Conservation (phyloP, 306 rosid species). For the Crataegus laevigata region DNA sequence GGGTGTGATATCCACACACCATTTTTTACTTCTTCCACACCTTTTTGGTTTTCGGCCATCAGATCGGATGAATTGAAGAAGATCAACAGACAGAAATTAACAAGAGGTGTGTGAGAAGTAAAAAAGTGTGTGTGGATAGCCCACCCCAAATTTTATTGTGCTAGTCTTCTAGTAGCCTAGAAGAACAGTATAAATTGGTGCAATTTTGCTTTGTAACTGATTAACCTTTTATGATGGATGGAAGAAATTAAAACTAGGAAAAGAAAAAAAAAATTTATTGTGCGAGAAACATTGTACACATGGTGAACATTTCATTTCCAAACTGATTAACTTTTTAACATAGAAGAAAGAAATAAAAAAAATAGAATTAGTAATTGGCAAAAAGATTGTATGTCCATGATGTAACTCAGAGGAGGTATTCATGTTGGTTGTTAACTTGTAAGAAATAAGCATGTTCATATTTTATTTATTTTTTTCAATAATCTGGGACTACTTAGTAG, state of each 20-base stretch:
- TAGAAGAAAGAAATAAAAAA: neutral
- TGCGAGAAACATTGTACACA: neutral
- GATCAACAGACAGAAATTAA: too few species aligned
- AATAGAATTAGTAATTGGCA: neutral
- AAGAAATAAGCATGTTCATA: neutral
- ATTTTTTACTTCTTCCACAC: too few species aligned
- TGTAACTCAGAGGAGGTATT: neutral
- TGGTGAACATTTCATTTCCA: neutral
- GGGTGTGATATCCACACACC: too few species aligned
- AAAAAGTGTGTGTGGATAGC: too few species aligned
- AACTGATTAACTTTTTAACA: neutral
- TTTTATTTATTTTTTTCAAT: too few species aligned
- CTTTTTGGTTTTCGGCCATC: too few species aligned
- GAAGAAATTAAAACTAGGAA: too few species aligned
- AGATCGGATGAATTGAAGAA: too few species aligned
- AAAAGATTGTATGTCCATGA: neutral
- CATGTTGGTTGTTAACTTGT: neutral
- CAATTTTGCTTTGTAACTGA: neutral
- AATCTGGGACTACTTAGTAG: rapidly evolving
- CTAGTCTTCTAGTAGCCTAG: too few species aligned
- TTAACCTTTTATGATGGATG: neutral
- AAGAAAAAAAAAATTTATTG: neutral
- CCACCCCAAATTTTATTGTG: too few species aligned
- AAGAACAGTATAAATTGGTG: neutral
- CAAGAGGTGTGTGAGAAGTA: too few species aligned